These are phyloP conservation scores for Glycine tomentella DNA, from an alignment of 306 rosid genomes.

Conservation along the genomic window DNA sequence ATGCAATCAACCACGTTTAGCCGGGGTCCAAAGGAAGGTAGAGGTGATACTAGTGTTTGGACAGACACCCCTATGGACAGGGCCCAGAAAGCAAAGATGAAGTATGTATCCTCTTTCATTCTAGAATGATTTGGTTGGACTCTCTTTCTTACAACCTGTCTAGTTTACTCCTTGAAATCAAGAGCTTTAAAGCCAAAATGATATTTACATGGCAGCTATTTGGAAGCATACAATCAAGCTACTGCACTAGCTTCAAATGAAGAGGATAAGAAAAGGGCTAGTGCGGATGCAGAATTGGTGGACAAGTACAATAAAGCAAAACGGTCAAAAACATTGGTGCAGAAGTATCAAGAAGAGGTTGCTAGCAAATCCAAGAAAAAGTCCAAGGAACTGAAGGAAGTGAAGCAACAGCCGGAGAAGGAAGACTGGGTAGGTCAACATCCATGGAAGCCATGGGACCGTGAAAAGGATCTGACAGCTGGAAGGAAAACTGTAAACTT, in stretches of 20 bases:
- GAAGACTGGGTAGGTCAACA: conserved; percentile 90
- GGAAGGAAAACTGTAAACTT: conserved; percentile 78
- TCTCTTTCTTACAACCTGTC: conserved; percentile 27
- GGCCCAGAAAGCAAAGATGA: conserved; percentile 92
- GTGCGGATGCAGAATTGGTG: conserved; percentile 80
- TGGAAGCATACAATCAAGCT: conserved; percentile 90
- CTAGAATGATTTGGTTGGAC: conserved; percentile 35
- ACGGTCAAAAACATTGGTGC: conserved; percentile 79
- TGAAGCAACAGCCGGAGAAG: conserved; percentile 50
- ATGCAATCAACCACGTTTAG: conserved; percentile 80
- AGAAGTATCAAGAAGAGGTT: conserved; percentile 72
- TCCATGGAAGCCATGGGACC: conserved; percentile 99
- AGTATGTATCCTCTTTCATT: conserved; percentile 56
- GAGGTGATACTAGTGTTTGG: conserved; percentile 93
- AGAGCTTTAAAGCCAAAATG: conserved; percentile 34
- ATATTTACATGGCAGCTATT: conserved; percentile 66
- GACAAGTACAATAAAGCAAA: conserved; percentile 83
- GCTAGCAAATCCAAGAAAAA: conserved; percentile 69
- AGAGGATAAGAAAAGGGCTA: conserved; percentile 59
- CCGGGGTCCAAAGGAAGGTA: conserved; percentile 74
- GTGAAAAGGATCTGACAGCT: conserved; percentile 85
- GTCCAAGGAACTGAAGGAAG: conserved; percentile 43
- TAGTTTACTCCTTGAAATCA: conserved; percentile 20
- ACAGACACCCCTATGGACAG: conserved; percentile 88
- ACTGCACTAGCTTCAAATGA: conserved; percentile 81